These are phyloP conservation scores for Teunomyces stri DNA, from an alignment of 805 yeast species.

Conservation along the genomic window DNA sequence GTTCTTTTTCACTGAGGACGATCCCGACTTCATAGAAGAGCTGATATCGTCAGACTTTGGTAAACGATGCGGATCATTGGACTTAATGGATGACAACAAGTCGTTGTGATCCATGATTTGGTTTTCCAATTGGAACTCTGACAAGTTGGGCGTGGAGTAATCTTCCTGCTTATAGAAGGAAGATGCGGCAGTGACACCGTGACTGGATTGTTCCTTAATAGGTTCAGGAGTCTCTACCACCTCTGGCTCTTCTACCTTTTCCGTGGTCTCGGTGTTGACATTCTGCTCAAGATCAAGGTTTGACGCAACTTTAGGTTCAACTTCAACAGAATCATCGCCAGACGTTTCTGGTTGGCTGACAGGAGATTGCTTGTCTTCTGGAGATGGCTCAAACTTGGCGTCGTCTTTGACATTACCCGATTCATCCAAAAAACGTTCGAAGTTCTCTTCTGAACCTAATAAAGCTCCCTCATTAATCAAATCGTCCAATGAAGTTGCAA, in stretches of 20 bases:
- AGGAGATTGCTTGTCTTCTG: conserved; percentile 17
- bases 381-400: conserved; percentile 27
- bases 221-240: neutral
- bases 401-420: conserved; percentile 53
- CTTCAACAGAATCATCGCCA: neutral
- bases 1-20: neutral
- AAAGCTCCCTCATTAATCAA: conserved; percentile 47
- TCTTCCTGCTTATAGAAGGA: conserved; percentile 17
- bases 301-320: neutral
- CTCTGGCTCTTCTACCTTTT: neutral
- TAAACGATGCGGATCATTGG: conserved; percentile 34
- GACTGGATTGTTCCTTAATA: neutral
- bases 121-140: conserved; percentile 43
- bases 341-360: neutral
- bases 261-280: neutral
- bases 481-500: conserved; percentile 56
- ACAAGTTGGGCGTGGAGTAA: conserved; percentile 43
- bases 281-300: neutral
- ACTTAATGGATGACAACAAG: conserved; percentile 33
- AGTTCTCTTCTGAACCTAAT: conserved; percentile 50
- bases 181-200: neutral
- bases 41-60: conserved; percentile 11
- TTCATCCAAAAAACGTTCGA: conserved; percentile 51
- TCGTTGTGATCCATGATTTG: conserved; percentile 37
- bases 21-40: neutral